Percentiles rank a stretch among this genome's conserved stretches.
These are phyloP conservation scores for Amaranthus hypochondriacus DNA, from an alignment of 148 eudicot species.

Conservation along the genomic window DNA sequence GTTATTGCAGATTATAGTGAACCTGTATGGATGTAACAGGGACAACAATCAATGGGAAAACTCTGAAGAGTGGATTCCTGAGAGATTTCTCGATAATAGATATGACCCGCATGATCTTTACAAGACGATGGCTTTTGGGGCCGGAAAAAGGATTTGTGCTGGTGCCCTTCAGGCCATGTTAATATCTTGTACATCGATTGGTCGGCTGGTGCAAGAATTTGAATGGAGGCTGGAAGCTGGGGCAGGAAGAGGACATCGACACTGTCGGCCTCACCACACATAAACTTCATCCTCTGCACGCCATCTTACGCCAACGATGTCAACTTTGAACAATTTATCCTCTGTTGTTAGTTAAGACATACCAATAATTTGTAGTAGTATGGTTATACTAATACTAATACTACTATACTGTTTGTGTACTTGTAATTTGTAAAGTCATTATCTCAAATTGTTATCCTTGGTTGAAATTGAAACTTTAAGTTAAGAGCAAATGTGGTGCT, in stretches of 20 bases:
- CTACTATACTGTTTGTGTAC: too few relatives aligned
- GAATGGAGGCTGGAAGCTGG: constrained; percentile 58
- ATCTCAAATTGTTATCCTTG: too few relatives aligned
- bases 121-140: constrained; percentile 93
- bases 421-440: too few relatives aligned
- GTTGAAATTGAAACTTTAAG: too few relatives aligned
- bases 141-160: constrained; percentile 76
- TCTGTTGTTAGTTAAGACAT: too few relatives aligned
- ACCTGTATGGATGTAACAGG: constrained; percentile 79
- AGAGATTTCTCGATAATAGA: constrained; percentile 52
- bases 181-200: constrained; percentile 53
- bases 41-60: constrained; percentile 68
- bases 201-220: constrained; percentile 71
- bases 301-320: constrained; percentile 16
- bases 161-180: constrained; percentile 74
- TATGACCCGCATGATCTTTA: constrained; percentile 46
- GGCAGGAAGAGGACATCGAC: constrained; percentile 63
- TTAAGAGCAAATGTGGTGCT: too few relatives aligned
- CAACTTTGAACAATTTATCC: not conserved
- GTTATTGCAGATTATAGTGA: constrained; percentile 55
- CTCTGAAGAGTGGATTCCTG: constrained; percentile 80
- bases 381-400: too few relatives aligned
- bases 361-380: too few relatives aligned
- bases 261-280: constrained; percentile 61
- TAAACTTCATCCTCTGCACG: constrained; percentile 64